Evolutionary conservation across 225 moss, liverwort and hornwort genomes (phyloP), one percentile per base, ranked within the genome.

Genomic region (Marchantia paleacea): DNA sequence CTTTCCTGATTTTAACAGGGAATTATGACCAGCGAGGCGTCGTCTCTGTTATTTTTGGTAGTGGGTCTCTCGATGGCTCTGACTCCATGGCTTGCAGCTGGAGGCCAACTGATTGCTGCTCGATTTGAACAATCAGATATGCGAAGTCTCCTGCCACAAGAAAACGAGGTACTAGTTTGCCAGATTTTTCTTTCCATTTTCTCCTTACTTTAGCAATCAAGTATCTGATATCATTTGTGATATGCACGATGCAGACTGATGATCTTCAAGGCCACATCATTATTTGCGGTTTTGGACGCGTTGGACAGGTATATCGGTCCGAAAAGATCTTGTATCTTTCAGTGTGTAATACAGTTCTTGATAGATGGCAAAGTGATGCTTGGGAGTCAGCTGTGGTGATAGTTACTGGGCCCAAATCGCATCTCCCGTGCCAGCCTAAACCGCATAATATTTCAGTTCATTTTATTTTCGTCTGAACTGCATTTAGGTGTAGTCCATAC

Each of bases 101-200:
- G 97, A 72, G 97, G 97, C 55, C 97, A 99, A 79, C 85, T 95
- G 10, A 88, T 99, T 86, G 97, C 97, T 61, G 91, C 90, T 12
- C 91, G 92, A 26, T 99, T 99, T 81, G 97, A 99, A 87, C 97
- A 99, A 76, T 95, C 95, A 93, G 97, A 99, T 80, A 91, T 99
- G 79, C 91, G 95, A 60, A 95, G 95, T 74, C 72, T 99, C 67
- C 85, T 95, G 75, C 97, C 97, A 55, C 95, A 91, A 67, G 97
- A 99, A 82, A 95, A 80, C 87, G 97, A 99, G 97, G 97, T 99
- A 87, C 18, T 14, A 26, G 22, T 39, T 48, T 13, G 57, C 11
- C 39, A 39, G 39, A 39, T 3, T 10, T 15, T 75, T 26, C 64
- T 12, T 25, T 11, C 14, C 19, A 50, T 26, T 58, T 29, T 7